Evolutionary conservation across 139 green algal genomes (phyloP).

Genomic region (Cymbomonas tetramitiformis): DNA sequence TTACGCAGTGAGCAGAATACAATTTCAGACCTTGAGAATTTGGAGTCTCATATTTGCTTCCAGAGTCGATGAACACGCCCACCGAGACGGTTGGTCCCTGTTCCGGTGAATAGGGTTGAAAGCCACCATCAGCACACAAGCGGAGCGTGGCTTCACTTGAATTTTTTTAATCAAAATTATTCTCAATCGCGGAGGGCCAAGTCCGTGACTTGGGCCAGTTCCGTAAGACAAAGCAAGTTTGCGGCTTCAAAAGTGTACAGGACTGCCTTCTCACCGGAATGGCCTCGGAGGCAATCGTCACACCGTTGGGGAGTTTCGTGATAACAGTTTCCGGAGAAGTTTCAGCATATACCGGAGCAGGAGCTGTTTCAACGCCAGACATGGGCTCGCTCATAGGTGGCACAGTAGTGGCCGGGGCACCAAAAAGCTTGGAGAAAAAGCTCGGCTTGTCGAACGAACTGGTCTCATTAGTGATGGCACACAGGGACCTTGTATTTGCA

Average conservation of each 20-base stretch:
- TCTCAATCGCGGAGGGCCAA: no score
- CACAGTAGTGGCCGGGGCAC: neutral
- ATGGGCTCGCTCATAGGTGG: constrained; percentile 59
- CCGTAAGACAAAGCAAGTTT: no score
- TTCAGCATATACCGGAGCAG: constrained; percentile 10
- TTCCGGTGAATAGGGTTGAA: neutral
- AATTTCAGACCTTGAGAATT: no score
- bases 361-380: constrained; percentile 33
- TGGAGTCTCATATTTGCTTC: constrained; percentile 34
- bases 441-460: constrained; percentile 1
- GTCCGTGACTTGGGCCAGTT: no score
- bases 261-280: constrained; percentile 43
- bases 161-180: no score
- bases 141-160: no score
- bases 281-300: constrained; percentile 69
- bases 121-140: no score
- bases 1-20: no score
- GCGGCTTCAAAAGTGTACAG: no score
- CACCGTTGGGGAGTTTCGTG: constrained; percentile 67
- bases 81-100: constrained; percentile 74
- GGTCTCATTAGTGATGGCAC: no score
- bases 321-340: constrained; percentile 49
- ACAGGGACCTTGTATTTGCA: no score
- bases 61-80: constrained; percentile 74
- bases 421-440: neutral